Percentiles rank a stretch among this genome's conserved stretches.
These are phyloP conservation scores for Nidularia sp. DNA, from an alignment of 768 basidiomycete genomes.

Conservation along the genomic window DNA sequence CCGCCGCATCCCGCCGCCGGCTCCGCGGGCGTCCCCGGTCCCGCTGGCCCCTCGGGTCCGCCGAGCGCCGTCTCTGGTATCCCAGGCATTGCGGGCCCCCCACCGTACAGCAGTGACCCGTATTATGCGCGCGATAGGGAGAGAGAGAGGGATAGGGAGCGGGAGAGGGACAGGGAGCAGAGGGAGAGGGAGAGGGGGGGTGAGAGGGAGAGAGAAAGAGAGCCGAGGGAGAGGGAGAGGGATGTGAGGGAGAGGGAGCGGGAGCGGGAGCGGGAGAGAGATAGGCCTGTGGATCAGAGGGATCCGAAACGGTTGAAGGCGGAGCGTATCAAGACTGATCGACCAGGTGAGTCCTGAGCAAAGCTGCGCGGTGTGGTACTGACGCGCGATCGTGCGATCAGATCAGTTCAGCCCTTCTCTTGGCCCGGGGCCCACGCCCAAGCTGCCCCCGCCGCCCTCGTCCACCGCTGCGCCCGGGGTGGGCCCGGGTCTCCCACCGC, in stretches of 20 bases:
- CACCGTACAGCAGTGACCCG: constrained; percentile 12
- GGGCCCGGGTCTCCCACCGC: constrained; percentile 33
- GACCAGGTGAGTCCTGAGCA: constrained; percentile 20
- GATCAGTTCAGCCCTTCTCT: constrained; percentile 36
- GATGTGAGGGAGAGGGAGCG: constrained; percentile 29
- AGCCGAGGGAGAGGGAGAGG: constrained; percentile 27
- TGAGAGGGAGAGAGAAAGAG: constrained; percentile 24
- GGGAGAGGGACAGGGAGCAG: constrained; percentile 16
- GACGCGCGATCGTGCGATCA: constrained; percentile 2
- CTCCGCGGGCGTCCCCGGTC: constrained; percentile 3
- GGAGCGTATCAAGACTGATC: constrained; percentile 31
- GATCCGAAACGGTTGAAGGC: constrained; percentile 62
- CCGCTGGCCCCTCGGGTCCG: constrained; percentile 11
- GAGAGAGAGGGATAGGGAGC: constrained; percentile 18
- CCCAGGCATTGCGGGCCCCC: constrained; percentile 7
- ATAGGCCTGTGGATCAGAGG: constrained; percentile 40
- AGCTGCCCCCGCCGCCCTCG: constrained; percentile 29
- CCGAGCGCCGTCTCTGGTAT: constrained; percentile 12
- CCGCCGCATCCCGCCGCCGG: constrained; percentile 12
- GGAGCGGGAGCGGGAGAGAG: constrained; percentile 25
- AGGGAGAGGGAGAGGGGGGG: constrained; percentile 11
- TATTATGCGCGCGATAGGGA: constrained; percentile 16
- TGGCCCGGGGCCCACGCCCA: constrained; percentile 31
- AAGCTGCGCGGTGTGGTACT: neutral
- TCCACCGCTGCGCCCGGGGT: constrained; percentile 19